Conservation (phyloP, 208 protist genomes). For the Trypanosoma melophagium region DNA sequence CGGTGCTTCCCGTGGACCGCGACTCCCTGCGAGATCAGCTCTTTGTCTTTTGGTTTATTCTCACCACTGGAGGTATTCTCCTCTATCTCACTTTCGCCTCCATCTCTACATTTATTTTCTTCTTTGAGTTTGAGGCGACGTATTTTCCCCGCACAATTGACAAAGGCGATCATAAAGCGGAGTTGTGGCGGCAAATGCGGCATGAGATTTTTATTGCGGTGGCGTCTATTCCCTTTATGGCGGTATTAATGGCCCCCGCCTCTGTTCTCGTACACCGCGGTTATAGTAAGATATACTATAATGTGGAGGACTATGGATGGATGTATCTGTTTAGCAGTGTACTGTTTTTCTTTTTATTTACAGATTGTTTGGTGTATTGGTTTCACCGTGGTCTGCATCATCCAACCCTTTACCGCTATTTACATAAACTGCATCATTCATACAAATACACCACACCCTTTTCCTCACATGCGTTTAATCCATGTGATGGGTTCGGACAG, state of each 20-base stretch:
- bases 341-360: constrained; percentile 88
- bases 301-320: constrained; percentile 78
- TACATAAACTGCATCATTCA: constrained; percentile 93
- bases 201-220: constrained; percentile 81
- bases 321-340: constrained; percentile 63
- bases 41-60: constrained; percentile 72
- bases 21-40: constrained; percentile 56
- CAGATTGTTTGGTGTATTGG: constrained; percentile 94
- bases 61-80: constrained; percentile 57
- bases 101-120: constrained; percentile 62
- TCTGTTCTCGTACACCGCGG: constrained; percentile 67
- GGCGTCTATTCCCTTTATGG: constrained; percentile 81
- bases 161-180: constrained; percentile 32
- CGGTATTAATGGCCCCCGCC: constrained; percentile 70
- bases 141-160: constrained; percentile 80
- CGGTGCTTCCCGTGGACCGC: constrained; percentile 57
- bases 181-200: constrained; percentile 49
- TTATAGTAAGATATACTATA: constrained; percentile 80
- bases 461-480: constrained; percentile 93
- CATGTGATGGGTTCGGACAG: constrained; percentile 91
- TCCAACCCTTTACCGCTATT: constrained; percentile 84
- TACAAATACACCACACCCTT: constrained; percentile 89
- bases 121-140: constrained; percentile 39
- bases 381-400: constrained; percentile 93
- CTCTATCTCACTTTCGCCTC: constrained; percentile 63